A percentile compares a stretch with the other conserved stretches of the same genome.
Conservation (phyloP, 2,329 filamentous ascomycete genomes). For the Fusarium piperis region DNA sequence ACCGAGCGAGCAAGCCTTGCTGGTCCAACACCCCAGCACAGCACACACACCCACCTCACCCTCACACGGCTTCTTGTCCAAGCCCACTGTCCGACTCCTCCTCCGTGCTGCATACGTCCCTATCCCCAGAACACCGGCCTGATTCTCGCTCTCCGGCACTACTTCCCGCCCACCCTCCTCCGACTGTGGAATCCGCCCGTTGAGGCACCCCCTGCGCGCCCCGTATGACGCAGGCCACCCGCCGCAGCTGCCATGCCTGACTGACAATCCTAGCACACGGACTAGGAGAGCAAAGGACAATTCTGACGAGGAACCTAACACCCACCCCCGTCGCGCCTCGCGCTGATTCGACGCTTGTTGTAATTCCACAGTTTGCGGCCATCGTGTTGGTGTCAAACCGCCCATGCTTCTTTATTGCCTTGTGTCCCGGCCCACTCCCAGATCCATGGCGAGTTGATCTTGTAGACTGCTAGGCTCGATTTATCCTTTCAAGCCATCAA, state of each 20-base stretch:
- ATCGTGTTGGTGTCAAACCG: conserved; percentile 40
- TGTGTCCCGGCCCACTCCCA: conserved; percentile 49
- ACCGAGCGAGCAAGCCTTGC: conserved; percentile 10
- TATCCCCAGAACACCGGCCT: conserved; percentile 34
- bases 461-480: conserved; percentile 48
- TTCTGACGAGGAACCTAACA: conserved; percentile 31
- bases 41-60: conserved; percentile 34
- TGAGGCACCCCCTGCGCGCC: conserved; percentile 48
- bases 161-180: conserved; percentile 38
- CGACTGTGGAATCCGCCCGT: conserved; percentile 46
- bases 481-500: conserved; percentile 50
- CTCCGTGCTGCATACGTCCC: conserved; percentile 18
- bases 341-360: conserved; percentile 44
- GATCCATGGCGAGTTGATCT: conserved; percentile 51
- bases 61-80: conserved; percentile 16
- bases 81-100: conserved; percentile 13
- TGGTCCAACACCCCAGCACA: conserved; percentile 2
- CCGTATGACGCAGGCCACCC: conserved; percentile 47
- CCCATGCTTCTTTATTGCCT: conserved; percentile 42
- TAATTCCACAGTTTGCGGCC: conserved; percentile 48
- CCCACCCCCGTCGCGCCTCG: conserved; percentile 16
- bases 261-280: conserved; percentile 38
- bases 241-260: conserved; percentile 41
- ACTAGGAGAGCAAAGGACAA: conserved; percentile 33
- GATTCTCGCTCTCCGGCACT: conserved; percentile 39